Conservation (phyloP, 139 green algal species). For the Haematococcus lacustris region DNA sequence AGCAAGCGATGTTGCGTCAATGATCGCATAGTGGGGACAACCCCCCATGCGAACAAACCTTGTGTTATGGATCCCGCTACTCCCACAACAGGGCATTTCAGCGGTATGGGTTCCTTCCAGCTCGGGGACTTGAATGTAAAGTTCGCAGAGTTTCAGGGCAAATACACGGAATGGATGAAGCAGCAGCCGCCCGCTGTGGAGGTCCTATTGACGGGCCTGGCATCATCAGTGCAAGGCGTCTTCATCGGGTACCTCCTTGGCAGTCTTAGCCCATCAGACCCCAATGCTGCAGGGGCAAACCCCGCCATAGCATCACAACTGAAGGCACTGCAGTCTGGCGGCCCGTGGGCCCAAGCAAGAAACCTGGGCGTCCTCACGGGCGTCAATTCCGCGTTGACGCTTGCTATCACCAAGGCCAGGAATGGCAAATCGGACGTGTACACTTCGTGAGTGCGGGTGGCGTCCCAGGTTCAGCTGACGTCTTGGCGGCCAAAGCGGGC, state of each 20-base stretch:
- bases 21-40: no score
- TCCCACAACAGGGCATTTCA: no score
- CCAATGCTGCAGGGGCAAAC: constrained; percentile 10
- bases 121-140: no score
- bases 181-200: constrained; percentile 55
- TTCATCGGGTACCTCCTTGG: constrained; percentile 71
- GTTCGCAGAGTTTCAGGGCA: constrained; percentile 9
- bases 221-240: constrained; percentile 34
- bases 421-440: constrained; percentile 73
- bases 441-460: constrained; percentile 45
- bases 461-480: no score
- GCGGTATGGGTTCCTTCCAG: no score
- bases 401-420: constrained; percentile 63
- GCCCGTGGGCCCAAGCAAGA: constrained; percentile 67
- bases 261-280: constrained; percentile 44
- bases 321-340: constrained; percentile 49
- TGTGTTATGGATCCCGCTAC: no score
- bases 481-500: no score
- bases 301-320: constrained; percentile 34
- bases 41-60: no score
- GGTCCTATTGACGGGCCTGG: constrained; percentile 36
- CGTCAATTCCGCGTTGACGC: constrained; percentile 68
- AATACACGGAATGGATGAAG: constrained; percentile 44
- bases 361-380: constrained; percentile 94
- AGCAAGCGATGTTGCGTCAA: no score